Evolutionary conservation across 164 flowering plant species (phyloP).

Genomic region (Amborella trichopoda): DNA sequence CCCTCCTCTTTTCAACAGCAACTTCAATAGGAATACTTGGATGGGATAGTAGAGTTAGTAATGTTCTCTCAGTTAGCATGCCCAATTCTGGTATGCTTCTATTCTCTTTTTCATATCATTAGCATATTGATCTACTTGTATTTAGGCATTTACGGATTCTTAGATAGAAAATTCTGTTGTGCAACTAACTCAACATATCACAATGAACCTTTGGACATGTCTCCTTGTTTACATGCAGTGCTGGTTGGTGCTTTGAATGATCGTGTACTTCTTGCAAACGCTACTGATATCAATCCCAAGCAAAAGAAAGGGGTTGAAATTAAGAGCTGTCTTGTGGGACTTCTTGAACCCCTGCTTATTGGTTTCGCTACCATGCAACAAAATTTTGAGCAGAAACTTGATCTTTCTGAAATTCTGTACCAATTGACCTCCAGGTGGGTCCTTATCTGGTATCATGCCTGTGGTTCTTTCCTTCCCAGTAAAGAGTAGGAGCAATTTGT

Average conservation of each 20-base stretch:
- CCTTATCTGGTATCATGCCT: neutral
- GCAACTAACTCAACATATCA: no score
- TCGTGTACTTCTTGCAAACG: constrained; percentile 70
- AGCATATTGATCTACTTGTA: no score
- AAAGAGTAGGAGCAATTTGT: no score
- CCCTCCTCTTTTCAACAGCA: constrained; percentile 89
- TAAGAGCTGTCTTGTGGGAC: constrained; percentile 89
- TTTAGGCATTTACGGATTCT: no score
- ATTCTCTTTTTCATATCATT: neutral
- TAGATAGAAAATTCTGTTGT: no score
- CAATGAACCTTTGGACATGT: no score
- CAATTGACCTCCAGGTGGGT: constrained; percentile 92
- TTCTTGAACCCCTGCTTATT: constrained; percentile 96
- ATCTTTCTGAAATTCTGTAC: constrained; percentile 78
- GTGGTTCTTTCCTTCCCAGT: neutral
- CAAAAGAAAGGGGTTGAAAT: constrained; percentile 91
- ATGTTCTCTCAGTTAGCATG: constrained; percentile 71
- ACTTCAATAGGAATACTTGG: constrained; percentile 79
- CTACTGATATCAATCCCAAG: constrained; percentile 79
- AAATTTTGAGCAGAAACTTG: constrained; percentile 92
- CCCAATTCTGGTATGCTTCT: constrained; percentile 60
- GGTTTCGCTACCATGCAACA: constrained; percentile 98
- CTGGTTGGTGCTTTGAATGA: constrained; percentile 93
- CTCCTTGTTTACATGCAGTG: constrained; percentile 45
- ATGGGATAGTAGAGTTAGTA: constrained; percentile 96